Evolutionary conservation across 352 stramenopile genomes (phyloP).

Genomic region (Peronospora destructor): DNA sequence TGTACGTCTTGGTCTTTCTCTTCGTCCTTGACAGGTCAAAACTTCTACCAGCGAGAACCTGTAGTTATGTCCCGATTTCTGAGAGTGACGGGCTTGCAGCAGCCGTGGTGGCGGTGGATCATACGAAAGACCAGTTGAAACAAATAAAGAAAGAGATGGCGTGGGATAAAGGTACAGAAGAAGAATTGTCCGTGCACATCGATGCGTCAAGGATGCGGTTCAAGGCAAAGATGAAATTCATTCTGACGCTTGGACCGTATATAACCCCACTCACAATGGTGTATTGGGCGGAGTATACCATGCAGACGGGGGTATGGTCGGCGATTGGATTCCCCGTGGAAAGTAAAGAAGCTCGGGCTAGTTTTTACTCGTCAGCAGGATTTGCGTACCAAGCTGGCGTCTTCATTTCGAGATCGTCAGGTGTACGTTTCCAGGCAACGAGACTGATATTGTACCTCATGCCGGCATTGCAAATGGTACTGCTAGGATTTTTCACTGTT

Average conservation of each 20-base stretch:
- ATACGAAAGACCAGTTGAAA: slow-evolving; percentile 11
- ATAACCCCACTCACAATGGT: slow-evolving; percentile 88
- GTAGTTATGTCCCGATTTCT: slow-evolving; percentile 38
- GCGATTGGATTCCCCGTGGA: slow-evolving; percentile 90
- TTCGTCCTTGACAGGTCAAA: slow-evolving; percentile 50
- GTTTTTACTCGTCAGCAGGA: slow-evolving; percentile 88
- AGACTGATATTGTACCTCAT: slow-evolving; percentile 83
- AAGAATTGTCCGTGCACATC: neutral
- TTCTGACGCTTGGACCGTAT: slow-evolving; percentile 84
- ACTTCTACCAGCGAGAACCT: slow-evolving; percentile 30
- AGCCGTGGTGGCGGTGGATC: slow-evolving; percentile 1
- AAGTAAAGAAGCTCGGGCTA: slow-evolving; percentile 51
- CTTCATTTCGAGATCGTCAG: slow-evolving; percentile 88
- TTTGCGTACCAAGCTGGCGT: slow-evolving; percentile 90
- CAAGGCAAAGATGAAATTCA: slow-evolving; percentile 59
- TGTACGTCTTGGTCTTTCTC: slow-evolving; percentile 62
- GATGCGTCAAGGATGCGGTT: slow-evolving; percentile 38
- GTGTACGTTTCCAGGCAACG: slow-evolving; percentile 72
- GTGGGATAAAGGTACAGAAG: slow-evolving; percentile 5
- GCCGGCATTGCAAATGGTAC: slow-evolving; percentile 73
- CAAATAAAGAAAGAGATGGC: slow-evolving; percentile 16
- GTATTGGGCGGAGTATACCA: slow-evolving; percentile 92
- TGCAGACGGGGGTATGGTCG: slow-evolving; percentile 91
- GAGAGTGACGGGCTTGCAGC: slow-evolving; percentile 19
- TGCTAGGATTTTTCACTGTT: slow-evolving; percentile 85